These are phyloP conservation scores for Penicillium freii DNA, from an alignment of 2,329 filamentous ascomycete genomes.

Conservation along the genomic window DNA sequence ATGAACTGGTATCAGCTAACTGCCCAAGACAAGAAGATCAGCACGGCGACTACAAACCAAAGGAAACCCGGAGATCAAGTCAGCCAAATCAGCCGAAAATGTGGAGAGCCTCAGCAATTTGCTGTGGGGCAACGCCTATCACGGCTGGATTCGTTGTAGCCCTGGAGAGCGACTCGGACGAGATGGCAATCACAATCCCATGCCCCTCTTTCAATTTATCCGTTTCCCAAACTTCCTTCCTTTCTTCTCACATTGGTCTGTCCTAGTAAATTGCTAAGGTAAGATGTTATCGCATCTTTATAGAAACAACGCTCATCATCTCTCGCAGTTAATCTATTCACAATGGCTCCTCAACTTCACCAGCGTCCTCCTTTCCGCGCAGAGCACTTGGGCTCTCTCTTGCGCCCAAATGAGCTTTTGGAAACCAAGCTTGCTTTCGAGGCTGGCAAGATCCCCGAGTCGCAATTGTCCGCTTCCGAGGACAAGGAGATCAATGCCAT, in stretches of 20 bases:
- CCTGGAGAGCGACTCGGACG: background rate
- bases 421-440: constrained; percentile 57
- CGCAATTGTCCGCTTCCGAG: constrained; percentile 62
- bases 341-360: constrained; percentile 35
- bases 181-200: constrained; percentile 8
- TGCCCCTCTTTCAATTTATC: constrained; percentile 20
- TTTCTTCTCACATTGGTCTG: background rate
- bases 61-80: constrained; percentile 8
- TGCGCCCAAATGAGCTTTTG: constrained; percentile 63
- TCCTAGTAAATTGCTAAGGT: background rate
- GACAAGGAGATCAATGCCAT: constrained; percentile 64
- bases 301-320: background rate
- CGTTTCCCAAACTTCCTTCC: background rate
- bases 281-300: background rate
- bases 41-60: constrained; percentile 2
- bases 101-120: constrained; percentile 20
- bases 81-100: background rate
- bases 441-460: constrained; percentile 53
- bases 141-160: background rate
- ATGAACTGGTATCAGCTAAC: background rate
- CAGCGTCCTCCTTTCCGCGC: constrained; percentile 64
- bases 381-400: constrained; percentile 69
- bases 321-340: constrained; percentile 8
- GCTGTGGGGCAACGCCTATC: constrained; percentile 10
- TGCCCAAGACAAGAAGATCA: background rate